These are phyloP conservation scores for Aquilaria yunnanensis DNA, from an alignment of 345 rosid species.

Conservation along the genomic window DNA sequence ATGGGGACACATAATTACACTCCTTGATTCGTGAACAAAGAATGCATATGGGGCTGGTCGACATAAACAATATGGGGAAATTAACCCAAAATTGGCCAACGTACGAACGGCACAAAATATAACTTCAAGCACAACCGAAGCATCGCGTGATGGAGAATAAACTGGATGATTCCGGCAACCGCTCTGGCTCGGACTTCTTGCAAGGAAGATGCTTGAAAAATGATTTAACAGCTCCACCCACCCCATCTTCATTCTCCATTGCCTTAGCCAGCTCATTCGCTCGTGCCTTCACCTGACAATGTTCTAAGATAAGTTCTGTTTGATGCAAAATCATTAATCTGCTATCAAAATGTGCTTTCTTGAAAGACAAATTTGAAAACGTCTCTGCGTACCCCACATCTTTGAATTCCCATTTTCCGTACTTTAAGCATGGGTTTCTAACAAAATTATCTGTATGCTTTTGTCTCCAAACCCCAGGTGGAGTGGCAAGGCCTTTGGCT, in stretches of 20 bases:
- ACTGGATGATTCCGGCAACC: conserved; percentile 31
- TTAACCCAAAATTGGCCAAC: no score
- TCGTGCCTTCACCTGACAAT: conserved; percentile 68
- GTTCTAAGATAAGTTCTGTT: neutral
- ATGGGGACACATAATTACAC: no score
- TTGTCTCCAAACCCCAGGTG: no score
- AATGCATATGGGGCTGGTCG: no score
- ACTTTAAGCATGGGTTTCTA: neutral
- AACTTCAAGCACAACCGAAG: conserved; percentile 66
- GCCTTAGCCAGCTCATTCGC: conserved; percentile 86
- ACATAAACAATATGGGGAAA: no score
- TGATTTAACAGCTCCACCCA: conserved; percentile 89
- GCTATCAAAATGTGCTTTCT: no score
- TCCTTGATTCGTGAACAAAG: no score
- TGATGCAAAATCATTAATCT: no score
- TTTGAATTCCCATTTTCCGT: neutral
- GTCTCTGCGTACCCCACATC: no score
- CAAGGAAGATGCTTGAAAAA: conserved; percentile 79
- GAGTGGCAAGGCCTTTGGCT: no score
- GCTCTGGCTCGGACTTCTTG: conserved; percentile 22
- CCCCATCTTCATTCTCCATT: conserved; percentile 95
- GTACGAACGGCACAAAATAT: no score
- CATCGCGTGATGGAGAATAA: conserved; percentile 52
- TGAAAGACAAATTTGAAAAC: no score
- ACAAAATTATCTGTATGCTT: neutral